Percentiles rank a stretch among this genome's conserved stretches.
These are phyloP conservation scores for Zasmidium angulare DNA, from an alignment of 2,329 filamentous ascomycete genomes.

Conservation along the genomic window DNA sequence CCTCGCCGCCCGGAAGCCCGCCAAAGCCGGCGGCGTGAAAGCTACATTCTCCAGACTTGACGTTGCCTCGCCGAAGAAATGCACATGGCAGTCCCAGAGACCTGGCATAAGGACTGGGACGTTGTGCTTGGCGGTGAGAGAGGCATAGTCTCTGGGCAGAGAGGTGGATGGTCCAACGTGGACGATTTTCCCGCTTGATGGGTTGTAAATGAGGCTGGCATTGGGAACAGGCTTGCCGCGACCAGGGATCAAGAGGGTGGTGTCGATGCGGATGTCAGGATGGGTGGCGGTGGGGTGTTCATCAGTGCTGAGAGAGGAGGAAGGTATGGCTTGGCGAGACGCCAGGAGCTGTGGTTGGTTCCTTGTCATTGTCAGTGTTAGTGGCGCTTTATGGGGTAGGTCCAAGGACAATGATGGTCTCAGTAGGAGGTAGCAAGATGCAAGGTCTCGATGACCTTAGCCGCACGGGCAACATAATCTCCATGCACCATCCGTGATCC, in stretches of 20 bases:
- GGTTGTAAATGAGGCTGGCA: slow-evolving; percentile 40
- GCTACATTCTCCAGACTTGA: slow-evolving; percentile 15
- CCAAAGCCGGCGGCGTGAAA: slow-evolving; percentile 29
- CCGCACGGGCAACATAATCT: no score
- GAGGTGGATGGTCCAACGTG: slow-evolving; percentile 38
- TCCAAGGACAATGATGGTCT: neutral
- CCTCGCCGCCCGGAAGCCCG: slow-evolving; percentile 44
- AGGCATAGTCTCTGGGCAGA: slow-evolving; percentile 1
- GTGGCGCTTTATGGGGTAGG: no score
- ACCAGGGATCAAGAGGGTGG: slow-evolving; percentile 49
- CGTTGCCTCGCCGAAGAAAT: slow-evolving; percentile 26
- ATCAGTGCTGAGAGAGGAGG: no score
- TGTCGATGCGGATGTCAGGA: slow-evolving; percentile 18
- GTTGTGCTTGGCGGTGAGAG: slow-evolving; percentile 7
- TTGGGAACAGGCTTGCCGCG: slow-evolving; percentile 44
- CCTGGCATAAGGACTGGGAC: slow-evolving; percentile 53
- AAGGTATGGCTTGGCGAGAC: neutral
- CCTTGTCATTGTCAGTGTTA: neutral
- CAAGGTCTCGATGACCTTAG: no score
- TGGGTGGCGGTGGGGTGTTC: no score
- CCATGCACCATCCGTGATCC: no score
- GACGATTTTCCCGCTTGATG: slow-evolving; percentile 39
- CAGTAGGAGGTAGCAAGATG: neutral
- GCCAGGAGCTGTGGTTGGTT: neutral
- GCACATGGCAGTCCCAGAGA: slow-evolving; percentile 54